Base-by-base conservation (phyloP, 2,329 filamentous ascomycete species). In the Trichoderma gracile region DNA sequence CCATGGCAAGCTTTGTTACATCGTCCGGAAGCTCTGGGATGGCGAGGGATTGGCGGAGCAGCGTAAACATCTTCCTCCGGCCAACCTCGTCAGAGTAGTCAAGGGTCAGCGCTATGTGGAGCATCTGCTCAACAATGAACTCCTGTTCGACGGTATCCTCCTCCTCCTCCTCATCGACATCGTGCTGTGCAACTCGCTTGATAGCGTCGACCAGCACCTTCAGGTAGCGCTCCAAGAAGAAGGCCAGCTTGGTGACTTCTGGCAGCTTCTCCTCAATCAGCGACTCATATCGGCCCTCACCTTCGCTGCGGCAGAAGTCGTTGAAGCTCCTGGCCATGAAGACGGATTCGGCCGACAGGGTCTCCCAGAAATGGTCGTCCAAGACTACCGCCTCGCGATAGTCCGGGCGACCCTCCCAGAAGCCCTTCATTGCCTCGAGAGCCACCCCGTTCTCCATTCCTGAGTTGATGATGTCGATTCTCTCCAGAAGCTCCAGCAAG, bases 21-120 rank as follows among this genome's bases (percentile, higher is more conserved):
- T 97, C 92, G 71, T 99, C 94, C 0, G 95, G 93, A 2, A 99
- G 82, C 70, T 96, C 91, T 3, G 93, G 87, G 59, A 93, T 89
- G 0, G 93, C 93, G 17, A 99, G 81, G 1, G 90, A 89, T 74
- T 96, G 92, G 63, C 95, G 86, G 66, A 98, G 85, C 40, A 98
- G 84, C 19, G 91, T 88, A 75, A 96, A 97, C 93, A 99, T 98
- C 79, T 97, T 96, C 65, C 94, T 85, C 68, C 95, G 87, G 56
- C 95, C 95, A 67, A 97, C 91, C 76, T 98, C 95, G 73, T 99
- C 95, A n/a, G 92, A 93, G 77, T 98, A 99, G 77, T 99, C 95
- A 57, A 98, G 85, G 1, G 92, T 96, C 66, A 93, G 83, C 5
- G 92, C 91, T 73, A 99, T 96, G 71, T 97, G 90, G 42, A 99